A percentile compares a stretch with the other conserved stretches of the same genome.
phyloP scores from a whole-genome alignment of 2,329 filamentous ascomycete genomes.

The Xylaria hypoxylon region DNA sequence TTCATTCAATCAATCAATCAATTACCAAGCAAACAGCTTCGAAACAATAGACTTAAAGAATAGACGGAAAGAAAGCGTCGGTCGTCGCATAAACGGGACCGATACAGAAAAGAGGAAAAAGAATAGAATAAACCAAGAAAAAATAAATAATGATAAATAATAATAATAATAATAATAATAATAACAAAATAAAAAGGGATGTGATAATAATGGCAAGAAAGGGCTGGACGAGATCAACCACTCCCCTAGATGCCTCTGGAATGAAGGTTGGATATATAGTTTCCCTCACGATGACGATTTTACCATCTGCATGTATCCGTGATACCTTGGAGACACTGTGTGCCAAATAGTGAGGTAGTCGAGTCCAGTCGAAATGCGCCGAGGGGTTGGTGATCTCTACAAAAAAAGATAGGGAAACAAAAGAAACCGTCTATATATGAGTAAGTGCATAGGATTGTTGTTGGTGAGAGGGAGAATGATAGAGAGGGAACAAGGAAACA shows the following conservation, averaged over 20 bases:
- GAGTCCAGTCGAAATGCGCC: not conserved
- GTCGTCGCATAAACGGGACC: constrained; percentile 2
- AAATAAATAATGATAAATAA: not conserved
- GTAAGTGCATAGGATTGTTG: too few species aligned
- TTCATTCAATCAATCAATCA: too few species aligned
- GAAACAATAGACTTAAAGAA: not conserved
- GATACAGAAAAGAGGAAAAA: not conserved
- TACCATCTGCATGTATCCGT: not conserved
- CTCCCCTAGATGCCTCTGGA: constrained; percentile 23
- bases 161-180: not conserved
- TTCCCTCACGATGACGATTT: not conserved
- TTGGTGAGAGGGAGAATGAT: too few species aligned
- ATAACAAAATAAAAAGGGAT: not conserved
- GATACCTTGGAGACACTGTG: not conserved
- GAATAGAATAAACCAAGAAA: not conserved
- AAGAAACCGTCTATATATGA: constrained; percentile 1
- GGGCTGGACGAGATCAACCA: constrained; percentile 13
- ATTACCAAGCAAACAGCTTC: constrained; percentile 10
- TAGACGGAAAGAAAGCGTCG: not conserved
- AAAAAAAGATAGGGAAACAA: constrained; percentile 4
- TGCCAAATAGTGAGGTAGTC: not conserved
- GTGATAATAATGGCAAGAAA: not conserved
- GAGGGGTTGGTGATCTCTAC: constrained; percentile 1
- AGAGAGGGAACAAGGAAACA: not conserved
- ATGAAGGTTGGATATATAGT: constrained; percentile 10